Conservation (phyloP, 768 basidiomycete species). For the Cystoderma amianthinum region DNA sequence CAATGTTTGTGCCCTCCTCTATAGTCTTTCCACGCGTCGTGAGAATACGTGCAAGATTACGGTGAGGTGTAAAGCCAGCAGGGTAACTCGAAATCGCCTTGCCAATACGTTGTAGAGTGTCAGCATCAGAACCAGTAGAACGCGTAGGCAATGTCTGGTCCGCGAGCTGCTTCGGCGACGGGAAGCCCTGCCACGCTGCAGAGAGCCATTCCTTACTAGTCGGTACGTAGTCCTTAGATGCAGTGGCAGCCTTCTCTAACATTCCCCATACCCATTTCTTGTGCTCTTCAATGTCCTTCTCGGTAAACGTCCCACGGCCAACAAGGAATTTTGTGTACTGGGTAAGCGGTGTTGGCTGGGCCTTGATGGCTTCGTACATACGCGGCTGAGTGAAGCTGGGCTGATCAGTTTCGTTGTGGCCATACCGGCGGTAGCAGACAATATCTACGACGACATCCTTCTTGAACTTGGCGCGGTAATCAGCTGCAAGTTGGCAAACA, state of each 20-base stretch:
- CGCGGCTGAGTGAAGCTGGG: constrained; percentile 97
- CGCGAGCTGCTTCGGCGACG: constrained; percentile 91
- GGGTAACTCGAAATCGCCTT: constrained; percentile 85
- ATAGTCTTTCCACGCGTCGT: constrained; percentile 82
- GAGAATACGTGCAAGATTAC: constrained; percentile 92
- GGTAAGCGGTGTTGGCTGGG: constrained; percentile 87
- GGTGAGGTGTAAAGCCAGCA: constrained; percentile 78
- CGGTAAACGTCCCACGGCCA: constrained; percentile 89
- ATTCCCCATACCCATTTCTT: constrained; percentile 99
- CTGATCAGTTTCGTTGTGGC: constrained; percentile 99
- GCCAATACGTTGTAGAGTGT: constrained; percentile 77
- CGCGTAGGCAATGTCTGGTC: constrained; percentile 90
- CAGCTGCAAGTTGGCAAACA: constrained; percentile 95
- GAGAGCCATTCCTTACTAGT: constrained; percentile 97
- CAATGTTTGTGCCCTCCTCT: constrained; percentile 86
- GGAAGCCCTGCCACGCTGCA: constrained; percentile 97
- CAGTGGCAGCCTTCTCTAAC: constrained; percentile 94
- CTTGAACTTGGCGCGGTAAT: constrained; percentile 97
- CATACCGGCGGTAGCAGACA: constrained; percentile 97
- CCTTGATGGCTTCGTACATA: constrained; percentile 97
- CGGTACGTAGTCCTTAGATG: constrained; percentile 91
- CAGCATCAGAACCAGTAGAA: constrained; percentile 73
- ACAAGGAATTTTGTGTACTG: constrained; percentile 90
- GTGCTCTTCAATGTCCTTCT: constrained; percentile 96
- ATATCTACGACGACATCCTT: constrained; percentile 98